Base-by-base conservation (phyloP, 2,329 filamentous ascomycete species). In the Pestalotiopsis sp. region DNA sequence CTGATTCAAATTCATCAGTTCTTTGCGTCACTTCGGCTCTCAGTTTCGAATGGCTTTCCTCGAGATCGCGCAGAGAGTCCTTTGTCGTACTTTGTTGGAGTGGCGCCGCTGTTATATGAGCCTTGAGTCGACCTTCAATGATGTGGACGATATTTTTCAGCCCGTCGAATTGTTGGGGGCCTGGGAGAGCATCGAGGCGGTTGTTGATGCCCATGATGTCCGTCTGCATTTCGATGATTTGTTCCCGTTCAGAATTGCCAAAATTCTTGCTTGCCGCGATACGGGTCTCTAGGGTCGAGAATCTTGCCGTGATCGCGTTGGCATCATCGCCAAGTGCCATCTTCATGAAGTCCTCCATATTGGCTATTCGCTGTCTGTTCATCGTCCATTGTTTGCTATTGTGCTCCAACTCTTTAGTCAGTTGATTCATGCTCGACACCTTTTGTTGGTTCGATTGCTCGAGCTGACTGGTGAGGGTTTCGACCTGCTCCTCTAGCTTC, bases 1-100 rank as follows among this genome's bases (percentile, higher is more conserved):
- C 25, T 38, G 63, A 49, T 66, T 66, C 59, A 23, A 62, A 62
- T 12, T 62, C 59, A 17, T 36, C 25, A 20, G 27, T 62, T 12
- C 57, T 59, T 27, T 27, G n/a, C 23, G 57, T 36, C 7, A 59
- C 57, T 13, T 59, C 57, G 23, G 11, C 11, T 36, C 7, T 59
- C n/a, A 59, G 12, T 7, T 59, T 23, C 14, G 23, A 4, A 3
- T 59, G 57, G 11, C 57, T 23, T 14, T 27, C 27, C 57, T 59
- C 27, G 13, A 59, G 27, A 17, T 59, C 20, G 23, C 25, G 23
- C 23, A 27, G 11, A 11, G 9, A 23, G 17, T 59, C 23, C 12
- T 31, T 17, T 27, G 57, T 23, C 23, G 20, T 5, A 17, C 23
- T 59, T 27, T 59, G 57, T 14, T 59, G 23, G 23, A 17, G 3